These are phyloP conservation scores for Globisporangium nunn DNA, from an alignment of 352 stramenopile genomes.

Conservation along the genomic window DNA sequence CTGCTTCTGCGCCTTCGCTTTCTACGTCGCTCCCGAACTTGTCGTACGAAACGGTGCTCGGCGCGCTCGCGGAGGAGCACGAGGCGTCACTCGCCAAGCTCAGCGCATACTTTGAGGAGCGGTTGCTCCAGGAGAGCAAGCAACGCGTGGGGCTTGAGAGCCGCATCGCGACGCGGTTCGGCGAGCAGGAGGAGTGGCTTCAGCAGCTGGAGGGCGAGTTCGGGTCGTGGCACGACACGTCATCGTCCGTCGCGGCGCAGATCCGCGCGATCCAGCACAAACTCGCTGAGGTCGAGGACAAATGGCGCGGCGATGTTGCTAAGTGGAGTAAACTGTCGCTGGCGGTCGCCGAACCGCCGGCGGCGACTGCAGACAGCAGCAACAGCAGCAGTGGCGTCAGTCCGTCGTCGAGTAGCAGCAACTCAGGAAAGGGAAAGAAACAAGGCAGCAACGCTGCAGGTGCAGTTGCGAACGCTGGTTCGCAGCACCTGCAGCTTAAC, in stretches of 20 bases:
- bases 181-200: slow-evolving; percentile 73
- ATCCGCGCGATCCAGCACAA: slow-evolving; percentile 26
- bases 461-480: background rate
- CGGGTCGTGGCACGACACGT: slow-evolving; percentile 40
- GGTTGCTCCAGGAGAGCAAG: slow-evolving; percentile 49
- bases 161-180: slow-evolving; percentile 45
- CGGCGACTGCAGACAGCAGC: background rate
- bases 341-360: background rate
- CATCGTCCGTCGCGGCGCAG: slow-evolving; percentile 24
- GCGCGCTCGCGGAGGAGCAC: slow-evolving; percentile 56
- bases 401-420: slow-evolving; percentile 1
- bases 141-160: slow-evolving; percentile 53
- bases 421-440: slow-evolving; percentile 5
- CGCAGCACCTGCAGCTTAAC: background rate
- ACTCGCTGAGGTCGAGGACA: slow-evolving; percentile 21
- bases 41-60: slow-evolving; percentile 43
- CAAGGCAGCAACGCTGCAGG: background rate
- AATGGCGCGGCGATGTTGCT: slow-evolving; percentile 16
- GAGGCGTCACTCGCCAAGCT: slow-evolving; percentile 63
- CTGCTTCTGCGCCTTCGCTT: background rate
- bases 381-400: slow-evolving; percentile 1
- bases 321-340: slow-evolving; percentile 24
- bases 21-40: slow-evolving; percentile 10
- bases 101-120: slow-evolving; percentile 59
- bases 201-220: slow-evolving; percentile 73